Evolutionary conservation across 352 stramenopile genomes (phyloP), one percentile per base, ranked within the genome.

Genomic region (Globisporangium ultimum): DNA sequence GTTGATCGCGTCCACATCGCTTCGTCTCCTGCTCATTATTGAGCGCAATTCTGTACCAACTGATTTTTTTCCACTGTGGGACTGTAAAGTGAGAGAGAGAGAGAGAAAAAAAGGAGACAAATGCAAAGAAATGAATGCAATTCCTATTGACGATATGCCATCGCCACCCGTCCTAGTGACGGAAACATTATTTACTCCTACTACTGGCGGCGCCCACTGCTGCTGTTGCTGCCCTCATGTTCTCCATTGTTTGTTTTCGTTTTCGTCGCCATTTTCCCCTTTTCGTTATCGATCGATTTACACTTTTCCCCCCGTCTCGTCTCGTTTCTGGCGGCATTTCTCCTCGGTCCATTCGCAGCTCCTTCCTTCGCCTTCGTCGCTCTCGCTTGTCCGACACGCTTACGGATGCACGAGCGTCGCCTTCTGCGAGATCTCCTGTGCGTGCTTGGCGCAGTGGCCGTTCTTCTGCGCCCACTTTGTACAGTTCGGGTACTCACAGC

Each of bases 401-500:
- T 75, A 72, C 58, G 75, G 72, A 47, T 80, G 64, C 49, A 76
- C 64, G 50, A 21, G 18, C 18, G 43, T 43, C 9, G 50, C n/a
- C 34, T 78, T 74, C 28, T 84, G 75, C 32, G 79, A 79, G 51
- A 94, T 80, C 66, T 94, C 84, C 58, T 94, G 84, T 54, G 84
- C 84, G 64, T 94, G 84, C 60, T 94, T 94, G 48, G 85, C 85
- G 61, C 85, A 95, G 59, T 92, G 83, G 34, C 84, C 85, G 52
- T 93, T 93, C 67, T 91, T 91, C 70, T 95, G 85, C 4, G 85
- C 84, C 84, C 85, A 93, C 71, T 95, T 95, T 20, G 80, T 88
- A 60, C 86, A 95, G 55, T 89, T 81, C 0, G 82, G 82, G 61
- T 81, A 93, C 61, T 92, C 82, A 60, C 86, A 95, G 17, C 86